These are phyloP conservation scores for Plectosphaerella cucumerina DNA, from an alignment of 2,329 filamentous ascomycete species.

Conservation along the genomic window DNA sequence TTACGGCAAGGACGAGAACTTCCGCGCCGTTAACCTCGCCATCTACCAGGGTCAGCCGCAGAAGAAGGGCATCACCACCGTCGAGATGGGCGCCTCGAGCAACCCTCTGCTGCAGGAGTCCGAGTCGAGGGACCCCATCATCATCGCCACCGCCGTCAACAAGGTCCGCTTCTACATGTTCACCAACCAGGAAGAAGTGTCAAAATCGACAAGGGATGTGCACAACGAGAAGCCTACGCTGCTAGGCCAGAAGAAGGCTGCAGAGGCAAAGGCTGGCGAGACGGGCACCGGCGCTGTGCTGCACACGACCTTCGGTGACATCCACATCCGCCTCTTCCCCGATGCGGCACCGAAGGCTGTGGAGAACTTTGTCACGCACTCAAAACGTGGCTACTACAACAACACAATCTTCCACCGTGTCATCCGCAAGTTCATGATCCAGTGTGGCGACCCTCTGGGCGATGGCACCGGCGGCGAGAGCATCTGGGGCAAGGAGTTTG, in stretches of 20 bases:
- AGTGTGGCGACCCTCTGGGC: constrained; percentile 76
- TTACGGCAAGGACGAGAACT: constrained; percentile 85
- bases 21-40: constrained; percentile 76
- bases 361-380: constrained; percentile 94
- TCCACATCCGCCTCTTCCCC: constrained; percentile 88
- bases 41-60: constrained; percentile 94
- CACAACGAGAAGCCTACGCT: constrained; percentile 89
- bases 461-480: constrained; percentile 88
- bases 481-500: constrained; percentile 90
- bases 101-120: constrained; percentile 93
- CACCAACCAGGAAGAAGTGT: constrained; percentile 80
- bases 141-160: constrained; percentile 76
- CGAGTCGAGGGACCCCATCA: constrained; percentile 83
- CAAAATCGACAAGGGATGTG: constrained; percentile 81
- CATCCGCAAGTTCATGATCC: constrained; percentile 98
- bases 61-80: constrained; percentile 87
- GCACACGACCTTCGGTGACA: constrained; percentile 92
- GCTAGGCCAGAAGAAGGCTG: constrained; percentile 52
- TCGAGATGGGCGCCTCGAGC: constrained; percentile 93
- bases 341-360: constrained; percentile 90
- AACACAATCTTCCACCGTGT: constrained; percentile 96
- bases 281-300: constrained; percentile 77
- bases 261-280: constrained; percentile 60
- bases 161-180: constrained; percentile 98
- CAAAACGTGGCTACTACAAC: constrained; percentile 91